Base-by-base conservation (phyloP, 2,329 filamentous ascomycete species). In the Colletotrichum graminicola region DNA sequence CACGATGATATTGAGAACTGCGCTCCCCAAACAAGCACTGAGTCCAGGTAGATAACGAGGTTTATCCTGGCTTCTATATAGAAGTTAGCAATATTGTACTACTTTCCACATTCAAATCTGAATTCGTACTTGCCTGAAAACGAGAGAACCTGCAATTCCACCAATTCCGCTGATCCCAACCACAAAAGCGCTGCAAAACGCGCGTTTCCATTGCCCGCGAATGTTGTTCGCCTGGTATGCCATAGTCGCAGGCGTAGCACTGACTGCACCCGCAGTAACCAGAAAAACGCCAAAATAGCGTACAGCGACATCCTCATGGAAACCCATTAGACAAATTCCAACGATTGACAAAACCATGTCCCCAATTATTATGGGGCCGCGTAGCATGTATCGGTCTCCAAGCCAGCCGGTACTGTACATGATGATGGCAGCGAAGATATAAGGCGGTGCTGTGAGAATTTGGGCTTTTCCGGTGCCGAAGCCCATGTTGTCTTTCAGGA, bases 281-380 rank as follows among this genome's bases (percentile, higher is more conserved):
- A 94, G 83, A 79, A 93, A 94, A 0, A 87, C 89, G 0, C 89
- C 92, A 0, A 88, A 89, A 76, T 94, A 94, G 67, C 90, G 88
- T 0, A 91, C 85, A 1, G 84, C 83, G 0, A 91, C 81, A 0
- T 82, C 79, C 1, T 82, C 76, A 2, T 84, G 86, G 1, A 86
- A 86, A 0, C 93, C 79, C 0, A 93, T 83, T 87, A 94, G 91
- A 4, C 81, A 76, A 74, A 93, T 94, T 0, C 92, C 92, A 0
- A 82, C 76, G 5, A 93, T 89, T 2, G 88, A 91, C 4, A 94
- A 74, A 0, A 90, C 52, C 0, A 89, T 88, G 21, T 89, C 83
- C 5, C 75, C 74, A 23, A 94, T 91, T 73, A 94, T 93, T 80
- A 88, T 92, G 14, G 90, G 79, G 0, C 92, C 92, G 41, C 92